Evolutionary conservation across 352 stramenopile genomes (phyloP), one percentile per base, ranked within the genome.

Genomic region (Phytophthora pistaciae): DNA sequence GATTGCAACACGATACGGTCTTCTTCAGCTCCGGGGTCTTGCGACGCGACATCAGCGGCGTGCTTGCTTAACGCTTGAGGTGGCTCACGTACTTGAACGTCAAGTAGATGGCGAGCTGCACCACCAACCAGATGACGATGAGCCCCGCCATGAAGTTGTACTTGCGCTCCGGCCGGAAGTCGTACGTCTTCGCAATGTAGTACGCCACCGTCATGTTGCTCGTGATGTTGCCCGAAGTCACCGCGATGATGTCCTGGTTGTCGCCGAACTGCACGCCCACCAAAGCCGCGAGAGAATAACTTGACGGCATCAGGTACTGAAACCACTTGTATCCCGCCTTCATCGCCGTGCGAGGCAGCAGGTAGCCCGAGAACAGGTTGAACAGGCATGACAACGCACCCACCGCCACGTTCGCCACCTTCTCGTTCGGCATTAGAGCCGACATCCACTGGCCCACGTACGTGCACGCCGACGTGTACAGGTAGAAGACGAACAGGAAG

Each of bases 391-490:
- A 91, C 0, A 91, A 25, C 0, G 83, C 83, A 56, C 83, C 83
- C 25, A 91, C 83, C 2, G 83, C 83, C 9, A 91, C 83, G 50
- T 88, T 91, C n/a, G 80, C 83, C 36, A 91, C 83, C 77, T 91
- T 91, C 48, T 74, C 62, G 61, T 88, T 90, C 21, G 82, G 82
- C 71, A 73, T 87, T 59, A 90, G 64, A 44, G 73, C 82, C n/a
- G 80, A 75, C 83, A 91, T 91, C 80, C 80, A 91, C 68, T 91
- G 83, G 10, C 83, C 83, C 13, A 87, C 61, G 61, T 84, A 88
- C 50, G 80, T 88, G 58, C 78, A 88, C 1, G 72, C 72, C 20
- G 80, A 85, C 14, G 80, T 85, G 77, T 84, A 87, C 18, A 87
- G 56, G 77, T 77, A 87, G 61, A 85, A 88, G 14, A 67, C 25